Evolutionary conservation across 768 basidiomycete genomes (phyloP).

Genomic region (Auricularia cornea): DNA sequence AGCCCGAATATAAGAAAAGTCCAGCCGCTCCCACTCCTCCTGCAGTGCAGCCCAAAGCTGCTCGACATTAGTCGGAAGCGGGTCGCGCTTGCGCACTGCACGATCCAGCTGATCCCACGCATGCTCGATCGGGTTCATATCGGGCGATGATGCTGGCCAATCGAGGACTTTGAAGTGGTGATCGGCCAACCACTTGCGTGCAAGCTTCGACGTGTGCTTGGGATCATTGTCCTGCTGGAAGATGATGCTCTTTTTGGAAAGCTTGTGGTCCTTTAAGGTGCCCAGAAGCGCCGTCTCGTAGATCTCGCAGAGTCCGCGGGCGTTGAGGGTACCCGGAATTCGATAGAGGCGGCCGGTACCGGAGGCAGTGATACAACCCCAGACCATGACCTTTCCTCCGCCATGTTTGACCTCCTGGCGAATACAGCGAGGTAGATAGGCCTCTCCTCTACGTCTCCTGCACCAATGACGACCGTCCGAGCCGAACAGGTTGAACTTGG

Average conservation of each 20-base stretch:
- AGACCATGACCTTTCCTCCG: conserved; percentile 28
- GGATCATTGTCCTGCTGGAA: conserved; percentile 33
- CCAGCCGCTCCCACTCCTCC: no score
- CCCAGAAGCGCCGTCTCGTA: conserved; percentile 22
- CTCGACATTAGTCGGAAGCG: conserved; percentile 12
- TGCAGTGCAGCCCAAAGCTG: conserved; percentile 15
- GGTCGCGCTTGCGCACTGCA: conserved; percentile 6
- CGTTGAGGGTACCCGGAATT: conserved; percentile 26
- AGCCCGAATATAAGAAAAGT: no score
- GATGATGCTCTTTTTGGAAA: conserved; percentile 11
- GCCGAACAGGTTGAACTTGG: conserved; percentile 24
- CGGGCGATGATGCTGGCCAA: conserved; percentile 27
- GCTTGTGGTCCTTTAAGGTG: conserved; percentile 15
- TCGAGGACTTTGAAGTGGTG: conserved; percentile 20
- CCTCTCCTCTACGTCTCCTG: conserved; percentile 22
- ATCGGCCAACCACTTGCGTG: conserved; percentile 21
- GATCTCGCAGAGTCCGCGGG: conserved; percentile 19
- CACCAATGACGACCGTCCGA: conserved; percentile 26
- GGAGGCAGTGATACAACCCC: conserved; percentile 25
- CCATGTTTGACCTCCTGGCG: conserved; percentile 28
- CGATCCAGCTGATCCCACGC: conserved; percentile 23
- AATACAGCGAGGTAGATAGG: conserved; percentile 13
- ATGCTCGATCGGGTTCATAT: conserved; percentile 29
- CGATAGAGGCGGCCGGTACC: conserved; percentile 21
- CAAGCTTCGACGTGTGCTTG: conserved; percentile 26